Base-by-base conservation (phyloP, 176 grass and related monocot genomes). In the Cocos nucifera region DNA sequence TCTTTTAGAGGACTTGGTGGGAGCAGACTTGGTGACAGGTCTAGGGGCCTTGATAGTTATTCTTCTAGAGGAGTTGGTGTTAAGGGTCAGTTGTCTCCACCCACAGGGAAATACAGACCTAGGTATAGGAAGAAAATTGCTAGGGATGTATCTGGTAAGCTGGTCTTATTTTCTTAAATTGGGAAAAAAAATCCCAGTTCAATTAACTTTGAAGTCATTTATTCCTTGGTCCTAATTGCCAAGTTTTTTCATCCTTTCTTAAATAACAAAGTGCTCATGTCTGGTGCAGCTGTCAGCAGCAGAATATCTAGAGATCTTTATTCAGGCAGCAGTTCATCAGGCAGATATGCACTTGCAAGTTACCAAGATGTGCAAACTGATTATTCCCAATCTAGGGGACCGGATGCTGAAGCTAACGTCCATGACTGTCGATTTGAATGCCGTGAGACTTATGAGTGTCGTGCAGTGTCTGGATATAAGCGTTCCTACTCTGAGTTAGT, bases 41-140 rank as follows among this genome's bases (percentile, higher is more conserved):
- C 74, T 69, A 73, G 57, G 22, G 71, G 9, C 35, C 35, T 61
- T 25, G 19, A 49, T 19, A 20, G 73, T 18, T 67, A 69, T 23
- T 51, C 66, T 70, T 48, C 53, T 57, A 72, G 63, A 62, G 54
- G 54, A 44, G 35, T 44, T 44, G 35, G 35, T 80, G 73, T 51
- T 80, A 67, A 63, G 67, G 77, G 2, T 44, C 35, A 80, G 23
- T 71, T 77, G 63, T 29, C 23, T 64, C 6, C 70, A 58, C 71
- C 77, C 53, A n/a, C 53, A 50, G 44, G 73, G 68, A 77, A 72
- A 65, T 39, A 73, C 58, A 76, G 69, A 35, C 64, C 29, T 51
- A 73, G 73, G 30, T 73, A 69, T 67, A 63, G 59, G 73, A 80
- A 77, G 49, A 72, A 85, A 69, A 77, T 63, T 76, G 20, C 69